Base-by-base conservation (phyloP, 495 filamentous ascomycete species). In the Penicillium ochrochloron region DNA sequence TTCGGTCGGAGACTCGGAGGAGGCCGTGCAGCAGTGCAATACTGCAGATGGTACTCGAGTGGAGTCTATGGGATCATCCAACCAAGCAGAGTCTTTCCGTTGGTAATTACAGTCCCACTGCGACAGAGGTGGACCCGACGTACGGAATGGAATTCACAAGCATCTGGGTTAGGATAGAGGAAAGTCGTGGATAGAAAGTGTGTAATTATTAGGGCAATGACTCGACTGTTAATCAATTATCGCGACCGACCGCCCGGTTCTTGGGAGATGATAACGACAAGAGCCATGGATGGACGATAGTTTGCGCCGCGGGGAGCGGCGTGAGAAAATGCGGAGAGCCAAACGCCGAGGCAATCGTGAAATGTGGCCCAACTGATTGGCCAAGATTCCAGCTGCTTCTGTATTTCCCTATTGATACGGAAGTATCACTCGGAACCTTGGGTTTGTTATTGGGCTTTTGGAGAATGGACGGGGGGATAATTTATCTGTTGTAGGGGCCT, bases 11-110 rank as follows among this genome's bases (percentile, higher is more conserved):
- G 50, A 15, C 50, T 60, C 54, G 57, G 64, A 63, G 50, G 15
- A 55, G 57, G 59, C 55, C 59, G 60, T 58, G 53, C 60, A 56
- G 57, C n/a, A n/a, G n/a, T n/a, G n/a, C n/a, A n/a, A n/a, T n/a
- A n/a, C n/a, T n/a, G n/a, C n/a, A n/a, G n/a, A n/a, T n/a, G n/a
- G n/a, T 33, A 27, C 57, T 2, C 2, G 14, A 39, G 50, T 62
- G 64, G 29, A 64, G 48, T 19, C 37, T 1, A n/a, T 34, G 14
- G 14, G 67, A 70, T 78, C 3, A 71, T 52, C 5, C 75, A 66
- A 29, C 79, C 78, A 73, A 79, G 75, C 53, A 66, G 58, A 57
- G 64, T 31, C 15, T 55, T 35, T 41, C 23, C 52, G 65, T 70
- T 70, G 67, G 59, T 68, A 67, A 70, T 69, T 52, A 52, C 44